Base-by-base conservation (phyloP, 192 early-diverging fungal genomes). In the Coemansia sp. region DNA sequence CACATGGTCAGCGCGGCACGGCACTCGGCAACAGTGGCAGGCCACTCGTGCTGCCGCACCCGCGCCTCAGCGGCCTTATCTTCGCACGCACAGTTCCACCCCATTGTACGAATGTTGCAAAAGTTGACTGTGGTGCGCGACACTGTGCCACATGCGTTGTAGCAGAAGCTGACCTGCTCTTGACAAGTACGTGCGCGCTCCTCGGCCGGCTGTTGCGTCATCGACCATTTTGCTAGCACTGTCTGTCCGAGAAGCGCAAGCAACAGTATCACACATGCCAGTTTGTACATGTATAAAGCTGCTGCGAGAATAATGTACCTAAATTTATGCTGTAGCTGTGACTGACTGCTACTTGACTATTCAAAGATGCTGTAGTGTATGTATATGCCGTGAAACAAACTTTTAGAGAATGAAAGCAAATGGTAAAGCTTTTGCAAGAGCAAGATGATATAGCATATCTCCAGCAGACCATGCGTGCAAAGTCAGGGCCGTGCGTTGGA, bases 21-120 rank as follows among this genome's bases (percentile, higher is more conserved):
- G 58, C 76, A 79, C 26, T 79, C 76, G 15, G 71, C 64, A 17
- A 62, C 60, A 3, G 71, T 51, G 3, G 73, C 46, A 3, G 76
- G 76, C 76, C 76, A 79, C 65, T 79, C 76, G 42, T 67, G 66
- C 46, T 63, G 54, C 44, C 37, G 60, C 28, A 74, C 47, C 42
- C 26, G 56, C 34, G 48, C 61, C 48, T 79, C 68, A 18, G 50
- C 67, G 0, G 67, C 62, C 8, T 61, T 56, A 34, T 49, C 38
- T 21, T 18, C 53, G 57, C 76, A 79, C 21, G 56, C 68, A 44
- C 77, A 80, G 68, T 80, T 71, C 77, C 77, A 80, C 14, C 77
- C 77, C 68, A 73, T 80, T 15, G 77, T 80, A 7, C 68, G 67
- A 28, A 80, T 71, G 49, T 74, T 80, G 71, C 77, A 80, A 71